Base-by-base conservation (phyloP, 768 basidiomycete species). In the Terana coerulea region DNA sequence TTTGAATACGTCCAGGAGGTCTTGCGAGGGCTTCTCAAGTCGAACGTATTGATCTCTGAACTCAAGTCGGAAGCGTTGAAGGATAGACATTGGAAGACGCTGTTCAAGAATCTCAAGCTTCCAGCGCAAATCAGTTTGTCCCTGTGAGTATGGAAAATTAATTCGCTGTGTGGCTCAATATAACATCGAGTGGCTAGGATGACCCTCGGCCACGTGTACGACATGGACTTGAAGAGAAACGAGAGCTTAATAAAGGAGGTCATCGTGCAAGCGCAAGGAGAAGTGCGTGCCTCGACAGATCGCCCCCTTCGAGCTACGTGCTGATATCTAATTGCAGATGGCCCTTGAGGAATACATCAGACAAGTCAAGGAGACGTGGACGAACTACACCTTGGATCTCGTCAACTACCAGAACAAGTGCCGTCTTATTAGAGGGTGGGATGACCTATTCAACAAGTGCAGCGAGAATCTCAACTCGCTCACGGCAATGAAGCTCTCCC, bases 371-470 rank as follows among this genome's bases (percentile, higher is more conserved):
- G 97, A 98, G 70, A 90, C 80, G 1, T 99, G 97, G 97, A 88
- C 91, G 1, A 93, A 80, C 61, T 98, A 98, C 64, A 91, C 93
- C 1, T 77, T 99, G 45, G 97, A 98, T 60, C 75, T 99, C 39
- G 91, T 98, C 60, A 95, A 98, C 66, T 99, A 98, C 65, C 97
- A 98, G 75, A 98, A 93, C 68, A 99, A 95, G 67, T 98, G 95
- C 61, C 88, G 97, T 45, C 78, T 99, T 22, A 98, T 99, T 57
- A 80, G 93, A 67, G 94, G 92, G 17, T 98, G 94, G 94, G 95
- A 98, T 64, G 95, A 98, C 47, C 75, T 97, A 24, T 95, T 98
- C 73, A 92, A 81, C 69, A 98, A 97, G 69, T 98, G 97, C 66
- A 85, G 91, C 59, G 97, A 99, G 69, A 97, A 99, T 64, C 65